These are phyloP conservation scores for Xenoacremonium recifei DNA, from an alignment of 2,329 filamentous ascomycete species.

Conservation along the genomic window DNA sequence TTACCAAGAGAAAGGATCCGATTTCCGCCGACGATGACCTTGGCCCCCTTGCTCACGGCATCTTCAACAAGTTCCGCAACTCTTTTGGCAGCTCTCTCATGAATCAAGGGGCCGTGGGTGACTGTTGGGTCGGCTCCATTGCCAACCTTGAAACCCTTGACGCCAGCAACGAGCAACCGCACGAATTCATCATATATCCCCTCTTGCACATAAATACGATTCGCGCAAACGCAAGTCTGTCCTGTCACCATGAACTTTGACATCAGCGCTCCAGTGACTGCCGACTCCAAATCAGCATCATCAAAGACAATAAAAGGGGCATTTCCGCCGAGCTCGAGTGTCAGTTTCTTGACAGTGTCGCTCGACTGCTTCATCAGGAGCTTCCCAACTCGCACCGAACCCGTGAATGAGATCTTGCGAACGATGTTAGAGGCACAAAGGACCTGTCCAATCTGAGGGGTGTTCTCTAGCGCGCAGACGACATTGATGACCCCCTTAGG, in stretches of 20 bases:
- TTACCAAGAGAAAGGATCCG: no score
- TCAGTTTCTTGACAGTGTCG: no score
- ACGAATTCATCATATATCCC: constrained; percentile 71
- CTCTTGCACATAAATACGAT: constrained; percentile 72
- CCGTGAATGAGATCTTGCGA: no score
- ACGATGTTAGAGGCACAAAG: no score
- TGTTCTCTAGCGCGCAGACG: no score
- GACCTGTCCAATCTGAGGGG: no score
- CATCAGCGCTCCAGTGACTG: constrained; percentile 62
- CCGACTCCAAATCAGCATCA: constrained; percentile 67
- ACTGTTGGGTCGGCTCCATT: constrained; percentile 53
- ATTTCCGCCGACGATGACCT: constrained; percentile 58
- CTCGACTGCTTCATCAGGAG: no score
- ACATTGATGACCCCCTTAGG: constrained; percentile 43
- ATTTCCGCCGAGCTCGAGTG: no score
- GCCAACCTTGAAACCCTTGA: constrained; percentile 67
- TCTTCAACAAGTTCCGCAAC: constrained; percentile 65
- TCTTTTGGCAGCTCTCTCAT: constrained; percentile 53
- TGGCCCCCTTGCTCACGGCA: constrained; percentile 60
- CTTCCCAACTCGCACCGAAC: no score
- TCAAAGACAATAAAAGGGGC: constrained; percentile 81
- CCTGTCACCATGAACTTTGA: constrained; percentile 87
- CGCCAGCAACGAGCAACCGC: constrained; percentile 62
- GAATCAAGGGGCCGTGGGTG: constrained; percentile 66
- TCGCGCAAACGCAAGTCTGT: constrained; percentile 85